These are phyloP conservation scores for Nothophoma quercina DNA, from an alignment of 2,329 filamentous ascomycete genomes.

Conservation along the genomic window DNA sequence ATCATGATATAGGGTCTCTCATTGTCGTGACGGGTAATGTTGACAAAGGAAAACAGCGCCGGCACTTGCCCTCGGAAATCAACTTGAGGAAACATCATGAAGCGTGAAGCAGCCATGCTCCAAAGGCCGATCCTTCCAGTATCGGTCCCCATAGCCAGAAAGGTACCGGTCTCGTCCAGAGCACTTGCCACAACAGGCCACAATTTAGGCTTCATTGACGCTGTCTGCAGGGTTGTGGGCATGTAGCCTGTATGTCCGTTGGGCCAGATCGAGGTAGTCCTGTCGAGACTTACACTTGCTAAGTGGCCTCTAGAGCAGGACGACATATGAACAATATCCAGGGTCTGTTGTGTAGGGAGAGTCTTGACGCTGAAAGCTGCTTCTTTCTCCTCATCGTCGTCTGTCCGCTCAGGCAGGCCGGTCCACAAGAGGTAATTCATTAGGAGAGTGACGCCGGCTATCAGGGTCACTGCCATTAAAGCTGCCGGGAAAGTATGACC, in stretches of 20 bases:
- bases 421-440: conserved; percentile 79
- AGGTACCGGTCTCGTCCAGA: conserved; percentile 69
- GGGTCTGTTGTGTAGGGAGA: conserved; percentile 67
- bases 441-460: conserved; percentile 71
- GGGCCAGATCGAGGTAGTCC: conserved; percentile 70
- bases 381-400: conserved; percentile 57
- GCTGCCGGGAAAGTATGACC: conserved; percentile 75
- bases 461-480: conserved; percentile 67
- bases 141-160: conserved; percentile 71
- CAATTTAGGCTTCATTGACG: conserved; percentile 44
- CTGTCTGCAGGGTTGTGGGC: conserved; percentile 41
- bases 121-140: conserved; percentile 68
- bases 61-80: conserved; percentile 66
- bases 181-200: conserved; percentile 66
- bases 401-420: conserved; percentile 57
- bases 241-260: conserved; percentile 41
- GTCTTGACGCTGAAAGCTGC: conserved; percentile 67
- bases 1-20: conserved; percentile 60
- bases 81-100: conserved; percentile 61
- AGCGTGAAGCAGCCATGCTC: conserved; percentile 65
- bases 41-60: conserved; percentile 66
- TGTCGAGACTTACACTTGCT: conserved; percentile 74
- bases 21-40: conserved; percentile 41
- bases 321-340: conserved; percentile 73
- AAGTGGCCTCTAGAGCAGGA: conserved; percentile 70